These are phyloP conservation scores for Colletotrichum sp. DNA, from an alignment of 2,329 filamentous ascomycete species.

Conservation along the genomic window DNA sequence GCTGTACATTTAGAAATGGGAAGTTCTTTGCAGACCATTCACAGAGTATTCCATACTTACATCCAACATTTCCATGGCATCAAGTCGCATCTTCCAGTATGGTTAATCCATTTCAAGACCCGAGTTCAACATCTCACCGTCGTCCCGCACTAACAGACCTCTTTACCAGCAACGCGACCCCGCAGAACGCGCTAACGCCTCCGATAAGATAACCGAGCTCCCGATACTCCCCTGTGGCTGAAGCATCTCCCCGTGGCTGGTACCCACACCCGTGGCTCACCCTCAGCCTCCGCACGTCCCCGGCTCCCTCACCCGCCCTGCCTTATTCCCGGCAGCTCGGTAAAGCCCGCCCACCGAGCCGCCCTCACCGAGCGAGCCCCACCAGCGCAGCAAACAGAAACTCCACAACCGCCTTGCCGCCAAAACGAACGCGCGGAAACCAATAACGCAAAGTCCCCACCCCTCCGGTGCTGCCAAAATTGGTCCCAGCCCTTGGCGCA, in stretches of 20 bases:
- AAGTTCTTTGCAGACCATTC: not conserved
- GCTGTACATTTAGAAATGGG: no score
- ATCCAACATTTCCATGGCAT: not conserved
- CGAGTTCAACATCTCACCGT: no score
- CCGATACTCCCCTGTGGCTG: not conserved
- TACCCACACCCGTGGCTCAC: not conserved
- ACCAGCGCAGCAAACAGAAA: not conserved
- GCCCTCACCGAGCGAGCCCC: not conserved
- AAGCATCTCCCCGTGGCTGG: not conserved
- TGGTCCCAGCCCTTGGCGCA: not conserved
- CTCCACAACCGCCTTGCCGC: not conserved
- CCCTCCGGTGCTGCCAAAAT: not conserved
- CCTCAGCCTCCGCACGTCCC: not conserved
- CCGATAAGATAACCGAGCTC: not conserved
- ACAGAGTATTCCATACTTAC: rapidly evolving
- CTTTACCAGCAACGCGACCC: not conserved
- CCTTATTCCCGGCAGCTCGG: not conserved
- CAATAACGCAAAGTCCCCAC: not conserved
- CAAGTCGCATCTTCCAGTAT: not conserved
- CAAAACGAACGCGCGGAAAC: not conserved
- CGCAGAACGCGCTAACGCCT: not conserved
- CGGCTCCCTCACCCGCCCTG: not conserved
- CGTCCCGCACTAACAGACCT: not conserved
- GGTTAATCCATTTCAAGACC: not conserved
- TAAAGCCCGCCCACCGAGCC: not conserved